Evolutionary conservation across 306 rosid species (phyloP), one percentile per base, ranked within the genome.

Genomic region (Castanospermum australe): DNA sequence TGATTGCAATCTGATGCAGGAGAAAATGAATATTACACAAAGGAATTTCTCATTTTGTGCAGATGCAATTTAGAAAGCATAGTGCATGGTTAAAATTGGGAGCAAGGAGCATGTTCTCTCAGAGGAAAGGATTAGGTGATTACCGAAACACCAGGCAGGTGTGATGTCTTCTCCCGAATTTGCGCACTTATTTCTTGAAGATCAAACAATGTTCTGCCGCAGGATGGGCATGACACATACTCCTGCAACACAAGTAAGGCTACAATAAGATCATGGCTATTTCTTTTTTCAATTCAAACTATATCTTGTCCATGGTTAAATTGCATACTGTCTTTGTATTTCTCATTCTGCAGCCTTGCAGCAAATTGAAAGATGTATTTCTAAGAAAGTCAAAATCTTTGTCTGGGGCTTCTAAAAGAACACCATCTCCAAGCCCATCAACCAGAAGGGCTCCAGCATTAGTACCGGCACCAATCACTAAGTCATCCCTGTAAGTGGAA

Each of bases 301-400:
- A 54, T 57, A 67, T 64, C 42, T 42, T 80, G 51, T 42, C 15
- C 24, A 65, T 8, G 54, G 5, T 73, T 47, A 77, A 74, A 48
- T 52, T 44, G 81, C 77, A 28, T 91, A 95, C 99, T 67, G 99
- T 95, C 86, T 95, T 95, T 21, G 99, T 95, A 59, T 95, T 95
- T 63, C 99, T 88, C 99, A 95, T 95, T 89, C 99, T 83, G 90
- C 99, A 95, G 51, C 99, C 99, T 87, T 95, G 99, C 60, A 95
- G 92, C 81, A 95, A 87, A 84, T 95, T 95, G 94, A 95, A 95
- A 75, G 99, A 95, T 57, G 99, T 93, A 50, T 91, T 89, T 79
- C 98, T 90, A 28, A 95, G 81, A 67, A 93, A 93, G 56, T 95
- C 96, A 52, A 95, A 91, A 81, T 95, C 99, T 83, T 91, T 85